A percentile compares a stretch with the other conserved stretches of the same genome.
phyloP scores from a whole-genome alignment of 306 rosid species.

The Pterocarpus santalinus region DNA sequence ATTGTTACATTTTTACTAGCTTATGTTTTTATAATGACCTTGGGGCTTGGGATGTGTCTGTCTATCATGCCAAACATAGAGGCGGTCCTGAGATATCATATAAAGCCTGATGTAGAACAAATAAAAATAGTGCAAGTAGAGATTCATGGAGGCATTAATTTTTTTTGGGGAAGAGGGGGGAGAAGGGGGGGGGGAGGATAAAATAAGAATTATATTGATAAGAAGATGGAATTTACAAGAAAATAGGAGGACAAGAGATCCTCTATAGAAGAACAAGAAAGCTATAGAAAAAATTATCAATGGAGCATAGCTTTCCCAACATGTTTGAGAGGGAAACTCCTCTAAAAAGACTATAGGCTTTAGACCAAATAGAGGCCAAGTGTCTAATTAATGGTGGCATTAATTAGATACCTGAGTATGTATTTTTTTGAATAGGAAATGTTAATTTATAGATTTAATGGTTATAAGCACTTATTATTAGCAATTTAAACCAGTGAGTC shows the following conservation, averaged over 20 bases:
- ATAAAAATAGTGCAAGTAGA: background rate
- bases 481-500: background rate
- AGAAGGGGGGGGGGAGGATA: no score
- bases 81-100: background rate
- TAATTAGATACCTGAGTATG: background rate
- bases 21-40: conserved; percentile 11
- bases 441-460: background rate
- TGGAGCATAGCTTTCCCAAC: no score
- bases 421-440: background rate
- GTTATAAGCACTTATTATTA: background rate
- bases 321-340: no score
- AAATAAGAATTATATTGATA: no score
- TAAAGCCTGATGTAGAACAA: background rate
- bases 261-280: no score
- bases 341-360: no score
- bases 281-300: no score
- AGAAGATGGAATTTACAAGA: no score
- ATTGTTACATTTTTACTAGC: background rate
- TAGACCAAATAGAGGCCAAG: no score
- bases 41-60: background rate
- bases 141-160: background rate
- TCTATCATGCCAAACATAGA: background rate
- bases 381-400: background rate
- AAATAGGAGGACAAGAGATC: no score
- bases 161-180: no score